Conservation (phyloP, 805 yeast genomes). For the Pichia scutulata region DNA sequence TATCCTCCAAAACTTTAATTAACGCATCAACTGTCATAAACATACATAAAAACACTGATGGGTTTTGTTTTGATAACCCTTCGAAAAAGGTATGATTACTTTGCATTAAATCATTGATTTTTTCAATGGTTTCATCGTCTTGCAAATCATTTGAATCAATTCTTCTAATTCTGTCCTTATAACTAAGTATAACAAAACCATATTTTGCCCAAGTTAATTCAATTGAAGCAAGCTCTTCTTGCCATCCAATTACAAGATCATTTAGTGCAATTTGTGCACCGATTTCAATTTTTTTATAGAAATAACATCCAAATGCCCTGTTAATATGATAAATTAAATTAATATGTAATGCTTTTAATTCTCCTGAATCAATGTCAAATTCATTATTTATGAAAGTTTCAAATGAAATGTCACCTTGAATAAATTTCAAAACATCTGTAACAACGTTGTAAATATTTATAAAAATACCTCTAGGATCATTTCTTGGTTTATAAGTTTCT, state of each 20-base stretch:
- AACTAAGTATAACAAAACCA: constrained; percentile 11
- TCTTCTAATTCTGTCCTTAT: constrained; percentile 6
- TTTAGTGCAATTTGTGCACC: constrained; percentile 6
- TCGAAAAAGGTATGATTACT: constrained; percentile 23
- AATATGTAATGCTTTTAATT: not conserved
- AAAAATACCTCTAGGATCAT: not conserved
- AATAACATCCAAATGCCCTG: constrained; percentile 3
- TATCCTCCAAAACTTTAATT: constrained; percentile 16
- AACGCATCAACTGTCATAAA: constrained; percentile 31
- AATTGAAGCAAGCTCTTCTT: not conserved
- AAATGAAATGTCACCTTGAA: constrained; percentile 7
- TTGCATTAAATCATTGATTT: constrained; percentile 13
- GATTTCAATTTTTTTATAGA: constrained; percentile 8
- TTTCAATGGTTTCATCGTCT: constrained; percentile 13
- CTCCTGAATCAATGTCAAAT: not conserved
- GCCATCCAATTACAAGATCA: not conserved
- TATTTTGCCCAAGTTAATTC: constrained; percentile 10
- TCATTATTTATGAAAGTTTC: not conserved
- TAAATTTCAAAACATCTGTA: constrained; percentile 1
- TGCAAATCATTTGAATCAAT: constrained; percentile 11
- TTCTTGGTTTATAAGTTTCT: not conserved
- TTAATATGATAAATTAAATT: not conserved
- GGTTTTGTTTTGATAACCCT: constrained; percentile 31
- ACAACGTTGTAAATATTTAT: not conserved
- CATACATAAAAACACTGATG: constrained; percentile 33